Conservation (phyloP, 1,139 yeast species). For the Saccharomycopsis phalli region DNA sequence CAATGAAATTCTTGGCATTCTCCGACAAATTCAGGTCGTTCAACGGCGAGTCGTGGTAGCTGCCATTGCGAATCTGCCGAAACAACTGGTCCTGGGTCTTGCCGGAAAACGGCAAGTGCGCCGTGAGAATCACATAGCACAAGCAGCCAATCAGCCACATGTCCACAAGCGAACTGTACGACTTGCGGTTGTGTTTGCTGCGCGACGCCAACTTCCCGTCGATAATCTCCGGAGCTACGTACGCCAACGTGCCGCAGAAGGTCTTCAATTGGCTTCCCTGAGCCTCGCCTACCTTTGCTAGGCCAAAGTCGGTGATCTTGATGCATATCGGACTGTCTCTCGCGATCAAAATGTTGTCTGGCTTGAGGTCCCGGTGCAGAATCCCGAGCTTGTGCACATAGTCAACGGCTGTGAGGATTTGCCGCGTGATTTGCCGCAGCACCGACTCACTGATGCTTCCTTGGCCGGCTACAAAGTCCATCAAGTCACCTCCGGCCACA, state of each 20-base stretch:
- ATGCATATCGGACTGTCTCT: conserved; percentile 71
- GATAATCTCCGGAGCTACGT: conserved; percentile 91
- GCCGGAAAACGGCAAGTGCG: conserved; percentile 91
- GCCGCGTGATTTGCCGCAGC: conserved; percentile 75
- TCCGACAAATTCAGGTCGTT: conserved; percentile 55
- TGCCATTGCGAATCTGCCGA: conserved; percentile 65
- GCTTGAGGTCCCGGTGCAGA: conserved; percentile 87
- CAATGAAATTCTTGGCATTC: conserved; percentile 62
- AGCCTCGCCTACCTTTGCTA: conserved; percentile 52
- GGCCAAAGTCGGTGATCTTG: conserved; percentile 88
- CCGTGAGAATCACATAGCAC: conserved; percentile 81
- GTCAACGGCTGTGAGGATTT: conserved; percentile 72
- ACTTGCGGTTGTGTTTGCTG: conserved; percentile 26
- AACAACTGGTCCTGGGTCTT: conserved; percentile 81
- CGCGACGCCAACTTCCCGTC: conserved; percentile 47
- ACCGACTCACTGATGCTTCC: conserved; percentile 91
- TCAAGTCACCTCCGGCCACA: conserved; percentile 93
- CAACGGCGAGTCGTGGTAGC: conserved; percentile 65
- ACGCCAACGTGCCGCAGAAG: conserved; percentile 84
- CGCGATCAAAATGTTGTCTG: conserved; percentile 84
- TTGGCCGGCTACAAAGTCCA: conserved; percentile 89
- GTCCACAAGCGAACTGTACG: conserved; percentile 82
- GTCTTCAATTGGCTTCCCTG: conserved; percentile 76
- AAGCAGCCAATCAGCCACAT: conserved; percentile 96
- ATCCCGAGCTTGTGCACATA: conserved; percentile 87